phyloP scores from a whole-genome alignment of 352 stramenopile species.

The Globisporangium cystogenes region DNA sequence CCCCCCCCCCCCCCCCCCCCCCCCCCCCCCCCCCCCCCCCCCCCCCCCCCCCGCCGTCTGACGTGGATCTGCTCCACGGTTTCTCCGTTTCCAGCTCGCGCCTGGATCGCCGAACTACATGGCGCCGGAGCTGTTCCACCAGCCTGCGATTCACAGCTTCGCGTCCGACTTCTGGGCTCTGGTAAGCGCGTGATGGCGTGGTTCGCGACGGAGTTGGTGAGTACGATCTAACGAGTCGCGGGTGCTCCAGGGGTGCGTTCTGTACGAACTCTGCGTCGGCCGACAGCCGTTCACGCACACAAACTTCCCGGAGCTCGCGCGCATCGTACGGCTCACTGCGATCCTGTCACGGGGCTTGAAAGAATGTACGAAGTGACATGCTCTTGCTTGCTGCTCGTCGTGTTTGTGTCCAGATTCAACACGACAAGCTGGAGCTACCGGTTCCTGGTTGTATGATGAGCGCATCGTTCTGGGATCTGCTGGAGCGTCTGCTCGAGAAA shows the following conservation, averaged over 20 bases:
- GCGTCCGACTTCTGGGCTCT: slow-evolving; percentile 87
- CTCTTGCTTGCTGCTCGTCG: too few species aligned
- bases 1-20: too few species aligned
- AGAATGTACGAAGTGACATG: neutral
- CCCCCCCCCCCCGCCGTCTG: too few species aligned
- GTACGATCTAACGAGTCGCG: neutral
- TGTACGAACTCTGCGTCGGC: slow-evolving; percentile 72
- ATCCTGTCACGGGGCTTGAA: neutral
- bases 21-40: too few species aligned
- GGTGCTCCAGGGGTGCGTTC: slow-evolving; percentile 54
- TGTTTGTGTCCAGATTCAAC: slow-evolving; percentile 55
- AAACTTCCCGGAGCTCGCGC: slow-evolving; percentile 63
- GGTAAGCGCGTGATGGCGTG: slow-evolving; percentile 28
- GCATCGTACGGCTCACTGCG: slow-evolving; percentile 32
- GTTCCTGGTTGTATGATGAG: slow-evolving; percentile 46
- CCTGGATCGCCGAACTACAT: slow-evolving; percentile 89
- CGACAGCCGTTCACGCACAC: slow-evolving; percentile 66
- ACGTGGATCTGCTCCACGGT: neutral
- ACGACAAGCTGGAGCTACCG: slow-evolving; percentile 35
- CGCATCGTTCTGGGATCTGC: slow-evolving; percentile 44
- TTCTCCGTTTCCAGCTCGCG: slow-evolving; percentile 22
- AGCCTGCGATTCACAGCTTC: slow-evolving; percentile 82
- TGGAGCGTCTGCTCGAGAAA: slow-evolving; percentile 57
- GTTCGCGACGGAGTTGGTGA: too few species aligned
- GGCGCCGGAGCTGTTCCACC: slow-evolving; percentile 89